A percentile compares a stretch with the other conserved stretches of the same genome.
These are phyloP conservation scores for Verbascum thapsus DNA, from an alignment of 257 asterid genomes.

Conservation along the genomic window DNA sequence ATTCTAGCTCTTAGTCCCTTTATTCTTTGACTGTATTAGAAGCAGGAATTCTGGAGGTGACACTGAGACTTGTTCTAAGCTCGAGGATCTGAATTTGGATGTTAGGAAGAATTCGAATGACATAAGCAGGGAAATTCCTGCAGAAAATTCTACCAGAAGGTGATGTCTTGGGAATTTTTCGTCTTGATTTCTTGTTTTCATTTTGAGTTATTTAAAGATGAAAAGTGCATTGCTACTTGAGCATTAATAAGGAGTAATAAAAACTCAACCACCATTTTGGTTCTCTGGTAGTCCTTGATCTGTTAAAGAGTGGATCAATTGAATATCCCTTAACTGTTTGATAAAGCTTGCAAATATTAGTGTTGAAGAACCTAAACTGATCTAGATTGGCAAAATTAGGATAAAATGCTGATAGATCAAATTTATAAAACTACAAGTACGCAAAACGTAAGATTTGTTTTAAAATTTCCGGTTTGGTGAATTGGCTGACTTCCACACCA, in stretches of 20 bases:
- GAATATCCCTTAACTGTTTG: constrained; percentile 3
- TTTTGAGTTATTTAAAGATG: constrained; percentile 10
- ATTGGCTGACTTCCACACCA: background rate
- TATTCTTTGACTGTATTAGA: constrained; percentile 37
- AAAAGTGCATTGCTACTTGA: constrained; percentile 13
- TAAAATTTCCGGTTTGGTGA: constrained; percentile 8
- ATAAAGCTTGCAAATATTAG: constrained; percentile 5
- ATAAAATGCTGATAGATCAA: constrained; percentile 21
- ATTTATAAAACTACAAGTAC: constrained; percentile 7
- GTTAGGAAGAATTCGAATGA: constrained; percentile 56
- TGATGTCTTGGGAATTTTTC: constrained; percentile 39
- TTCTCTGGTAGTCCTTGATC: constrained; percentile 14
- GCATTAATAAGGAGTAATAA: background rate
- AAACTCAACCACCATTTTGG: constrained; percentile 9
- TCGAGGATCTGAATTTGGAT: constrained; percentile 82
- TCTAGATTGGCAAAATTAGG: constrained; percentile 1
- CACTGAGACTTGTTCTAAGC: constrained; percentile 84
- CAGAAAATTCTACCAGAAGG: constrained; percentile 57
- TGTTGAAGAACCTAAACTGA: constrained; percentile 14
- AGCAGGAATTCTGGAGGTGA: constrained; percentile 66
- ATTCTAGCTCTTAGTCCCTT: constrained; percentile 25
- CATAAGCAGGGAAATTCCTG: constrained; percentile 44
- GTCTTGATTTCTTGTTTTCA: constrained; percentile 24
- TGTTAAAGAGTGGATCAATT: constrained; percentile 14
- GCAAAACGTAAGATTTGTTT: constrained; percentile 4